Evolutionary conservation across 495 filamentous ascomycete species (phyloP).

Genomic region (Mytilinidion resinicola): DNA sequence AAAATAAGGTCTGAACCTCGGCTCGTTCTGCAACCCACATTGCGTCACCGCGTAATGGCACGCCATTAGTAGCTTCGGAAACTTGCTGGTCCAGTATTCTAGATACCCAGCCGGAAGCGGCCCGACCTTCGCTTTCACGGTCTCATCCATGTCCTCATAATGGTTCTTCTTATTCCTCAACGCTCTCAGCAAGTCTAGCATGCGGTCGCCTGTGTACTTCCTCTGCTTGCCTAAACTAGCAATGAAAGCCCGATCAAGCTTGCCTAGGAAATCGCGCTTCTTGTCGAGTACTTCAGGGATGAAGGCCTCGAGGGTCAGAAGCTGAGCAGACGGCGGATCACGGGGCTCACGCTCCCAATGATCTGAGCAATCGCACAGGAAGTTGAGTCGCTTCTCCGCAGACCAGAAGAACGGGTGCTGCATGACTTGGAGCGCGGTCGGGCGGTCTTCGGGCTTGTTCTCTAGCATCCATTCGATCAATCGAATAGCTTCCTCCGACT

Average conservation of each 20-base stretch:
- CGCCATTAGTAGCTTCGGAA: conserved; percentile 74
- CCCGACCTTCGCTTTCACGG: conserved; percentile 36
- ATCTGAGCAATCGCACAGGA: conserved; percentile 89
- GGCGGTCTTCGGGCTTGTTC: conserved; percentile 61
- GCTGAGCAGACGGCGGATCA: conserved; percentile 63
- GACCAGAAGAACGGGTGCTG: conserved; percentile 96
- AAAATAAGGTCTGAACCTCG: conserved; percentile 74
- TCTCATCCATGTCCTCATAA: conserved; percentile 42
- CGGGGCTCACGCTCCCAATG: conserved; percentile 88
- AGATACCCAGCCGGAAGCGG: conserved; percentile 78
- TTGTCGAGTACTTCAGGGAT: conserved; percentile 47
- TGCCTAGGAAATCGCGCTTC: conserved; percentile 64
- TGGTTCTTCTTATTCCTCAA: conserved; percentile 75
- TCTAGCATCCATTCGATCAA: conserved; percentile 79
- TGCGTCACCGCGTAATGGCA: conserved; percentile 70
- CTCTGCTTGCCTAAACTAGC: conserved; percentile 88
- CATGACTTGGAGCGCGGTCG: conserved; percentile 65
- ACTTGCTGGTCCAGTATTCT: conserved; percentile 73
- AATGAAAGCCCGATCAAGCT: conserved; percentile 70
- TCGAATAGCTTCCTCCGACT: conserved; percentile 78
- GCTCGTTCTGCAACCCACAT: conserved; percentile 55
- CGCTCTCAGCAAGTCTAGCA: conserved; percentile 83
- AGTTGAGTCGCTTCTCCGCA: conserved; percentile 75
- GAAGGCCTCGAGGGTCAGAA: conserved; percentile 57
- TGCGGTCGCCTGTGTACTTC: conserved; percentile 77